phyloP scores from a whole-genome alignment of 169 alveolate species.

The Babesia microti region DNA sequence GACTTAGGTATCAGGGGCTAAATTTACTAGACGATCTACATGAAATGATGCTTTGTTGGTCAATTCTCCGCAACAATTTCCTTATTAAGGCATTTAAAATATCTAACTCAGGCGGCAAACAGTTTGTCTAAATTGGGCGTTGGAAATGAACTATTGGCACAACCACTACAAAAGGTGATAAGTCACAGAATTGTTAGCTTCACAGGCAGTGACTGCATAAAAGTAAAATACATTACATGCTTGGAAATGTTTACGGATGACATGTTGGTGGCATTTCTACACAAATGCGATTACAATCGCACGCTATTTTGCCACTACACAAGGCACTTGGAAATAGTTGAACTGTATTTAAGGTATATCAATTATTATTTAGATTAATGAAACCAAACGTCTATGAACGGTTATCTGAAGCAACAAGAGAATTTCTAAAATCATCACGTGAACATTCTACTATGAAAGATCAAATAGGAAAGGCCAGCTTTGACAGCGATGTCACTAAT shows the following conservation, averaged over 20 bases:
- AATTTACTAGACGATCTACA: slow-evolving; percentile 48
- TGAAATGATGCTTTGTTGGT: slow-evolving; percentile 63
- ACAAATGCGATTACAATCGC: slow-evolving; percentile 44
- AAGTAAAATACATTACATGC: slow-evolving; percentile 43
- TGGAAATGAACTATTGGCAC: slow-evolving; percentile 32
- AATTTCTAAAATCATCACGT: slow-evolving; percentile 14
- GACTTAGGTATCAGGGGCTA: slow-evolving; percentile 50
- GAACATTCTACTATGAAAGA: no score
- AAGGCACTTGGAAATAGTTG: slow-evolving; percentile 46
- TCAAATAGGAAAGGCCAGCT: slow-evolving; percentile 4
- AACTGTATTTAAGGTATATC: slow-evolving; percentile 44
- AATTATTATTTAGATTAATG: no score
- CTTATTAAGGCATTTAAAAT: slow-evolving; percentile 26
- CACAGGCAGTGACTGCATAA: slow-evolving; percentile 34
- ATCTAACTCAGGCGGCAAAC: slow-evolving; percentile 42
- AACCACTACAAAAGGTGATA: slow-evolving; percentile 48
- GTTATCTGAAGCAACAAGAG: slow-evolving; percentile 16
- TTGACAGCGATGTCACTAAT: not conserved
- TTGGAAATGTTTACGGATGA: slow-evolving; percentile 52
- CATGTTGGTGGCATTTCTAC: slow-evolving; percentile 40
- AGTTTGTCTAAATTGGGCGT: slow-evolving; percentile 50
- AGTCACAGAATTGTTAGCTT: slow-evolving; percentile 35
- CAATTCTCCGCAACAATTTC: slow-evolving; percentile 59
- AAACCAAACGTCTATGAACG: slow-evolving; percentile 13
- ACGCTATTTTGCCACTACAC: slow-evolving; percentile 44